These are phyloP conservation scores for Biscutella laevigata DNA, from an alignment of 441 rosid species.

Conservation along the genomic window DNA sequence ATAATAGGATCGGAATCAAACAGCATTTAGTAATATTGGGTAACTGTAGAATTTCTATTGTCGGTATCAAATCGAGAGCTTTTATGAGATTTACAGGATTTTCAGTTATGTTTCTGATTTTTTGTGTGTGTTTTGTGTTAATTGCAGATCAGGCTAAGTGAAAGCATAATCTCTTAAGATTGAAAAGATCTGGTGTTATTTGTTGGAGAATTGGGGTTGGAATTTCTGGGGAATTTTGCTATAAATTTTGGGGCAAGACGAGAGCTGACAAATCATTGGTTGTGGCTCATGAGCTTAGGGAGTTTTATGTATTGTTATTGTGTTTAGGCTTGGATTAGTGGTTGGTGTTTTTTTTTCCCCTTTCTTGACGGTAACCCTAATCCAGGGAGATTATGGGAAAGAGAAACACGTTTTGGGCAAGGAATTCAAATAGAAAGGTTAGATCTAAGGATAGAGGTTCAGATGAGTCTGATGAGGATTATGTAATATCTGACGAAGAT, in stretches of 20 bases:
- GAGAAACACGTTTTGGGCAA: constrained; percentile 51
- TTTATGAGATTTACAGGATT: constrained; percentile 11
- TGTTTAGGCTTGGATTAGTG: constrained; percentile 22
- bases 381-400: constrained; percentile 62
- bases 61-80: constrained; percentile 16
- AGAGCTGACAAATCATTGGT: constrained; percentile 21
- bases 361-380: not conserved
- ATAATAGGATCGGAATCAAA: constrained; percentile 1
- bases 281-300: constrained; percentile 21
- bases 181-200: constrained; percentile 21
- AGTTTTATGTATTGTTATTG: constrained; percentile 12
- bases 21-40: constrained; percentile 18
- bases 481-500: constrained; percentile 68
- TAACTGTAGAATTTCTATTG: constrained; percentile 22
- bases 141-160: no score
- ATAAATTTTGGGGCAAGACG: constrained; percentile 19
- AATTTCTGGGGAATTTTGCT: constrained; percentile 26
- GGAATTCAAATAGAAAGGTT: constrained; percentile 39
- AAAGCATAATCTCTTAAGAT: no score
- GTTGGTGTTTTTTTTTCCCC: constrained; percentile 13
- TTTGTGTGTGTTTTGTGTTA: constrained; percentile 19
- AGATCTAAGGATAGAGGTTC: constrained; percentile 54
- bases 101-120: constrained; percentile 31
- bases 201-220: constrained; percentile 16
- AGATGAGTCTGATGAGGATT: constrained; percentile 95